Evolutionary conservation across 345 rosid genomes (phyloP), one percentile per base, ranked within the genome.

Genomic region (Euphorbia pulcherrima): DNA sequence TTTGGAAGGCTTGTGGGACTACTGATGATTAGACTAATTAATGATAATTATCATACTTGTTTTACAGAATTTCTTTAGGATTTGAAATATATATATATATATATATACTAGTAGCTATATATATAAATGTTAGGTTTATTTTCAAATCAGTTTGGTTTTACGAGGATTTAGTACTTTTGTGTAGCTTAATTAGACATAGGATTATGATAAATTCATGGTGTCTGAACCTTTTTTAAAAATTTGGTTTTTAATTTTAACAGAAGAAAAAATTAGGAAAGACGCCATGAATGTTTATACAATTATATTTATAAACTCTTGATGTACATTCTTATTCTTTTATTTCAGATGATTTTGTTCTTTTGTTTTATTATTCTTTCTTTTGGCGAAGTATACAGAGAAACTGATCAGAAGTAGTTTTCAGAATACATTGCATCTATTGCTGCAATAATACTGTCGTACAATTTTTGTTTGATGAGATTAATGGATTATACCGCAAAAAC

Each of bases 1-100:
- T 59, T 64, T 83, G 54, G 86, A 76, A 1, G 30, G 56, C 67
- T 55, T 81, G 11, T 79, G 83, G 84, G 78, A 81, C 30, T 82
- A 79, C 64, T 81, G 74, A 65, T 37, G 51, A 39, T 10, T 16
- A 41, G 47, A 41, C 13, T 41, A 41, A 44, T 44, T 7, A 28
- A 28, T 29, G 13, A 57, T 64, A 27, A 44, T 66, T 30, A 2
- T 62, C n/a, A n/a, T 57, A 26, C 48, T 46, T 64, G 21, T 44
- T 56, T 48, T 79, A 29, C 46, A 16, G 40, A 67, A 4, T 10
- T 72, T 65, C 35, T 20, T 68, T 70, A 64, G 78, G 41, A 28
- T 47, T 48, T 16, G 53, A 23, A 52, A 5, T 20, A 52, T 52
- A 44, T 21, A 35, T 60, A 60, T 17, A 37, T 40, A 33, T 60